Conservation (phyloP, 2,329 filamentous ascomycete genomes). For the Fusarium palustre region DNA sequence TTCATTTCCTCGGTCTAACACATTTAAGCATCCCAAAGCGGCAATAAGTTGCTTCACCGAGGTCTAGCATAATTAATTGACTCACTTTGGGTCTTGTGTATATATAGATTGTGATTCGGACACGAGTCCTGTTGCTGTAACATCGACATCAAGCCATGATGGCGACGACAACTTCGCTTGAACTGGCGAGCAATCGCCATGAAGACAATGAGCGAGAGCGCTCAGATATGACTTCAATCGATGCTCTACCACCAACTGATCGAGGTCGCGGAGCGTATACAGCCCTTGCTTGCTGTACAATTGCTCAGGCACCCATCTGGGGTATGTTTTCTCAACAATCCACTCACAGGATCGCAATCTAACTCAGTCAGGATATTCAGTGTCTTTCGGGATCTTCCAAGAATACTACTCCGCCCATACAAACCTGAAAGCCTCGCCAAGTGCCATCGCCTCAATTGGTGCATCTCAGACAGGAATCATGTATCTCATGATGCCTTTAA, state of each 20-base stretch:
- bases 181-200: constrained; percentile 24
- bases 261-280: constrained; percentile 47
- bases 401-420: constrained; percentile 72
- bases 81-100: not conserved
- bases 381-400: constrained; percentile 74
- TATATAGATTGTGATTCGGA: not conserved
- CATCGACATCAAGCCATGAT: not conserved
- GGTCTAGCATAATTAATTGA: constrained; percentile 1
- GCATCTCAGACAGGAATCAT: constrained; percentile 57
- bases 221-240: constrained; percentile 1
- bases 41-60: constrained; percentile 32
- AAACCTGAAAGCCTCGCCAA: constrained; percentile 60
- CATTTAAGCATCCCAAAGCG: constrained; percentile 13
- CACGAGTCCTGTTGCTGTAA: not conserved
- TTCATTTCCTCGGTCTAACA: constrained; percentile 23
- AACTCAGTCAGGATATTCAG: constrained; percentile 45
- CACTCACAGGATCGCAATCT: not conserved
- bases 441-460: constrained; percentile 44
- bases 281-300: constrained; percentile 48
- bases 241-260: constrained; percentile 48
- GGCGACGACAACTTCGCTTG: constrained; percentile 23
- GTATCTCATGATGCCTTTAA: constrained; percentile 63
- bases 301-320: constrained; percentile 52
- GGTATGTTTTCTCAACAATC: constrained; percentile 24
- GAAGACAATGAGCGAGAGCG: not conserved